phyloP scores from a whole-genome alignment of 371 early-diverging fungal genomes.

The Capniomyces stellatus region DNA sequence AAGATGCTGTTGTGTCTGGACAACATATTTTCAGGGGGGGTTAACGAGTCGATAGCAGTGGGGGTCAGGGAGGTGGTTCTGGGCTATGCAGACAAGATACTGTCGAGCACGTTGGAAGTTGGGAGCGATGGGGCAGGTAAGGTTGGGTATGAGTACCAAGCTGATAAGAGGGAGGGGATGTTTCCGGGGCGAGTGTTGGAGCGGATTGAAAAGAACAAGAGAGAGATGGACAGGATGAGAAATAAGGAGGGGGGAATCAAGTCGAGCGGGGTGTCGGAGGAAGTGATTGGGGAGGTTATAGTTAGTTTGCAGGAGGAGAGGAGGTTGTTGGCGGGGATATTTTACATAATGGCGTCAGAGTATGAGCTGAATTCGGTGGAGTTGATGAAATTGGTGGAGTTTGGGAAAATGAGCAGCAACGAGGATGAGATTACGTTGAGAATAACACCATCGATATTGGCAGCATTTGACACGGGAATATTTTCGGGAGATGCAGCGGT shows the following conservation, averaged over 20 bases:
- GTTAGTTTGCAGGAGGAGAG: conserved; percentile 35
- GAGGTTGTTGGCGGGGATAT: conserved; percentile 31
- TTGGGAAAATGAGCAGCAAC: conserved; percentile 31
- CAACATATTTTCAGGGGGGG: conserved; percentile 36
- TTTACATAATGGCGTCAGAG: conserved; percentile 33
- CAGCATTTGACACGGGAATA: conserved; percentile 29
- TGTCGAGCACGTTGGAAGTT: conserved; percentile 17
- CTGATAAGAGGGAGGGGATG: conserved; percentile 7
- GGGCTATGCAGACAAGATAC: conserved; percentile 25
- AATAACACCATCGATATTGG: conserved; percentile 33
- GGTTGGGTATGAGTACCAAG: not conserved
- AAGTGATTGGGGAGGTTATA: conserved; percentile 28
- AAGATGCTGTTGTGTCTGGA: conserved; percentile 39
- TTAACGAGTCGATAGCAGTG: conserved; percentile 26
- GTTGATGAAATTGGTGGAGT: conserved; percentile 29
- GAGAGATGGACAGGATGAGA: conserved; percentile 20
- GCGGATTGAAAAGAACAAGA: conserved; percentile 26
- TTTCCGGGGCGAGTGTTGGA: conserved; percentile 20
- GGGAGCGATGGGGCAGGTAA: not conserved
- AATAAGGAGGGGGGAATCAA: conserved; percentile 11
- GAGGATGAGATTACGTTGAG: conserved; percentile 34
- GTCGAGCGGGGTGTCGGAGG: conserved; percentile 17
- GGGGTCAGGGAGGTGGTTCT: conserved; percentile 24
- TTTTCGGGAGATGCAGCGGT: not conserved
- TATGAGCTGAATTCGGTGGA: conserved; percentile 31